These are phyloP conservation scores for Murraya koenigii DNA, from an alignment of 345 rosid genomes.

Conservation along the genomic window DNA sequence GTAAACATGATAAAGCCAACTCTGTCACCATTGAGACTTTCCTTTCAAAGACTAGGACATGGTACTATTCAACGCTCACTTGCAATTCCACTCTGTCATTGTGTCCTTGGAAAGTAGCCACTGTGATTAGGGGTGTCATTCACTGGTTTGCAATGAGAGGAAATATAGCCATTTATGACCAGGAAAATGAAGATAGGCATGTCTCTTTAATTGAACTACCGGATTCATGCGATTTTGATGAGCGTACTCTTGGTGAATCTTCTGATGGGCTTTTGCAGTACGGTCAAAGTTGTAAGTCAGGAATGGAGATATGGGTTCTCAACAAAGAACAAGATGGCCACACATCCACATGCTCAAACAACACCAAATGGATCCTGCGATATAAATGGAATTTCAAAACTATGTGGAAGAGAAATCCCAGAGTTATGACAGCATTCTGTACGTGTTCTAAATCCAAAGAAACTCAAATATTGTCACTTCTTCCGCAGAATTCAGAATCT, in stretches of 20 bases:
- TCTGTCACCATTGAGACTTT: slow-evolving; percentile 51
- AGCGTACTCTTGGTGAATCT: slow-evolving; percentile 53
- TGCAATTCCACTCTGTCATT: slow-evolving; percentile 43
- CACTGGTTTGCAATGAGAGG: slow-evolving; percentile 54
- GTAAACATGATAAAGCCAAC: slow-evolving; percentile 21
- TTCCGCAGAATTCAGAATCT: slow-evolving; percentile 34
- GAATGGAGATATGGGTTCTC: slow-evolving; percentile 60
- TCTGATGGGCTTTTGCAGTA: slow-evolving; percentile 52
- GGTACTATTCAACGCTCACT: slow-evolving; percentile 48
- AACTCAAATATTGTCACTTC: slow-evolving; percentile 46
- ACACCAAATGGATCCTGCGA: slow-evolving; percentile 36
- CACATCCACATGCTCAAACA: slow-evolving; percentile 11
- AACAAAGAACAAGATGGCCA: slow-evolving; percentile 21
- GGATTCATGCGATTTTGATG: slow-evolving; percentile 44
- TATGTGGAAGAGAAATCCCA: slow-evolving; percentile 51
- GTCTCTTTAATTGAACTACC: slow-evolving; percentile 47
- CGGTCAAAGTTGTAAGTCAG: slow-evolving; percentile 48
- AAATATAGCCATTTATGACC: slow-evolving; percentile 47
- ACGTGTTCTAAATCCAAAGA: slow-evolving; percentile 37
- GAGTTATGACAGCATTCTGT: slow-evolving; percentile 19
- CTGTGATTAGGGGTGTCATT: slow-evolving; percentile 44
- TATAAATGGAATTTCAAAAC: slow-evolving; percentile 43
- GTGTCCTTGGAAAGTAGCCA: slow-evolving; percentile 49
- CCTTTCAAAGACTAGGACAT: slow-evolving; percentile 45
- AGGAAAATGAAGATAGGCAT: slow-evolving; percentile 35